Conservation (phyloP, 2,329 filamentous ascomycete species). For the Xylaria digitata region DNA sequence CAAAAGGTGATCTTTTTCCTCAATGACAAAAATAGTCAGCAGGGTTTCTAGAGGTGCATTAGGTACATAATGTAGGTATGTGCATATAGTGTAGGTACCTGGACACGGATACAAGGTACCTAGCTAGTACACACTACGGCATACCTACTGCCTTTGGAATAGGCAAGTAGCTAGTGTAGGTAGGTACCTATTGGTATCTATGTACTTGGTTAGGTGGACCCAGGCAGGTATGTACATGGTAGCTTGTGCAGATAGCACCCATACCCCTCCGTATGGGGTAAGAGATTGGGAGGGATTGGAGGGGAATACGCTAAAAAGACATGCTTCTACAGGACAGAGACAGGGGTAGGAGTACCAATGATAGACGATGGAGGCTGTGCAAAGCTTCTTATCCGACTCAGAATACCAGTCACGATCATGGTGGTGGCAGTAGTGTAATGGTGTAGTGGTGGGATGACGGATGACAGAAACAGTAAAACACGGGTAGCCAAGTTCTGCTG, state of each 20-base stretch:
- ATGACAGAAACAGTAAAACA: conserved; percentile 35
- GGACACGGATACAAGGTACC: conserved; percentile 6
- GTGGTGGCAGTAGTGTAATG: not conserved
- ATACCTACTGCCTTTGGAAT: not conserved
- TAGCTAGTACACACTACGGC: not conserved
- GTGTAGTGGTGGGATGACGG: conserved; percentile 20
- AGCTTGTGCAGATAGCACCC: not conserved
- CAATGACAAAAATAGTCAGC: conserved; percentile 42
- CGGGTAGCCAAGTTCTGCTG: conserved; percentile 6
- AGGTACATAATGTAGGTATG: not conserved
- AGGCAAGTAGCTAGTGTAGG: not conserved
- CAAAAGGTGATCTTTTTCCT: conserved; percentile 36
- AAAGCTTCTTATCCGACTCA: conserved; percentile 25
- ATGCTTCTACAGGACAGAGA: conserved; percentile 11
- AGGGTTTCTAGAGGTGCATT: conserved; percentile 23
- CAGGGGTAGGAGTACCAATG: conserved; percentile 26
- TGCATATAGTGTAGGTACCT: not conserved
- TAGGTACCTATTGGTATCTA: not conserved
- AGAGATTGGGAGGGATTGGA: conserved; percentile 9
- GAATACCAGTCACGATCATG: conserved; percentile 17
- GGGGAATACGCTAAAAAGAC: conserved; percentile 15
- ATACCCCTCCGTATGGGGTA: conserved; percentile 6
- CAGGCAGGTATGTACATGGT: no score
- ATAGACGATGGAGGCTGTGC: conserved; percentile 18
- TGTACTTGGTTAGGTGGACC: not conserved